Conservation (phyloP, 2,329 filamentous ascomycete species). For the Didymella segeticola region DNA sequence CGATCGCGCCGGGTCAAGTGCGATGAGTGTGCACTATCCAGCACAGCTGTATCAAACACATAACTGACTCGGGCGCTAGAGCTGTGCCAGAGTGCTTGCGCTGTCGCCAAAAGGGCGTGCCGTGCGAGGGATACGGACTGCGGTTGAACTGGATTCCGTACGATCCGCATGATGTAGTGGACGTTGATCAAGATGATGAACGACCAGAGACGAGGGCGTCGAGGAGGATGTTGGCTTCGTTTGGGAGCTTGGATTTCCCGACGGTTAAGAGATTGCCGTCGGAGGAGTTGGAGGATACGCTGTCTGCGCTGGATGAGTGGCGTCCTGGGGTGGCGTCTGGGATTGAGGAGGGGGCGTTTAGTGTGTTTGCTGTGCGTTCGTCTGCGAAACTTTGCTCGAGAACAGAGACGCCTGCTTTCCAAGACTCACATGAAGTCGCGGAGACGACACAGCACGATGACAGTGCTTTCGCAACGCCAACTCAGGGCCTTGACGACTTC, state of each 20-base stretch:
- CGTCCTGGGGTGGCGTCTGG: slow-evolving; percentile 1
- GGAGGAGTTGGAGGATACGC: slow-evolving; percentile 7
- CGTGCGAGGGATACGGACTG: slow-evolving; percentile 19
- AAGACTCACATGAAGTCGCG: background rate
- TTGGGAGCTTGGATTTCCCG: background rate
- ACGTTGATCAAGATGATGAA: background rate
- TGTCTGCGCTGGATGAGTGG: slow-evolving; percentile 14
- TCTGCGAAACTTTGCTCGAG: background rate
- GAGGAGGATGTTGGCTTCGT: slow-evolving; percentile 1
- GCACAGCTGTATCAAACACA: background rate
- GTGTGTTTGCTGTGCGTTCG: slow-evolving; percentile 9
- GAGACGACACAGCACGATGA: background rate
- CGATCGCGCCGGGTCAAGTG: slow-evolving; percentile 22
- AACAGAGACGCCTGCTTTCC: background rate
- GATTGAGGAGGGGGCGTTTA: slow-evolving; percentile 10
- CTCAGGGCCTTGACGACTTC: background rate
- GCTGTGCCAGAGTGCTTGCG: slow-evolving; percentile 3
- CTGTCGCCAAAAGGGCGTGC: slow-evolving; percentile 8
- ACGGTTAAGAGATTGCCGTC: background rate
- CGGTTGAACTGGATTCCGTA: slow-evolving; percentile 17
- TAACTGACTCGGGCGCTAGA: background rate
- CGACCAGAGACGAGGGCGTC: slow-evolving; percentile 2
- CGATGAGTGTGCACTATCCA: slow-evolving; percentile 14
- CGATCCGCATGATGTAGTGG: slow-evolving; percentile 4
- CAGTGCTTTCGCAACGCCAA: background rate